Percentiles rank a stretch among this genome's conserved stretches.
Evolutionary conservation across 148 eudicot species (phyloP).

Genomic region (Tetragonia tetragonoides): DNA sequence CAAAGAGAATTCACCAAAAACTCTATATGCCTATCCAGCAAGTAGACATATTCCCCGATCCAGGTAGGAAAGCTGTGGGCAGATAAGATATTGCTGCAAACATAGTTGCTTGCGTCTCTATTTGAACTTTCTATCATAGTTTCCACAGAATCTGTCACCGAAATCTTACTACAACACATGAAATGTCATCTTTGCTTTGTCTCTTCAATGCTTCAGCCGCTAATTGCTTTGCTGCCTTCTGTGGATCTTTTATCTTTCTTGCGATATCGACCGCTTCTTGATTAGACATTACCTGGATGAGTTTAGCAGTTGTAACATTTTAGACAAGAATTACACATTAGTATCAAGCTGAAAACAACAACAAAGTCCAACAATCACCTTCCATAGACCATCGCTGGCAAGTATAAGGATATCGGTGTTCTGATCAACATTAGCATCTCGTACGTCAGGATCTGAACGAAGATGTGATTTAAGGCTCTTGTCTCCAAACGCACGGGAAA

Average conservation of each 20-base stretch:
- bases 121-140: background rate
- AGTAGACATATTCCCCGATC: constrained; percentile 1
- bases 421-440: constrained; percentile 28
- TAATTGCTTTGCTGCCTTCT: constrained; percentile 72
- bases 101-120: background rate
- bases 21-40: background rate
- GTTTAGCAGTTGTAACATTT: constrained; percentile 1
- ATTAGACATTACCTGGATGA: constrained; percentile 58
- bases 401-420: constrained; percentile 51
- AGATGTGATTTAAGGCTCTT: constrained; percentile 66
- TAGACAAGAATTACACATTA: background rate
- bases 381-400: constrained; percentile 83
- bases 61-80: background rate
- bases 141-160: constrained; percentile 26
- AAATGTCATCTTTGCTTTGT: constrained; percentile 75
- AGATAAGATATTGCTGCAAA: background rate
- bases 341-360: background rate
- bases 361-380: constrained; percentile 37
- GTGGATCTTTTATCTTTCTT: constrained; percentile 50
- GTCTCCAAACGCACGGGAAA: constrained; percentile 80
- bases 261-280: constrained; percentile 78
- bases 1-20: background rate
- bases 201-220: constrained; percentile 56
- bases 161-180: constrained; percentile 65
- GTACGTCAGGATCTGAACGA: constrained; percentile 65